Base-by-base conservation (phyloP, 805 yeast species). In the Teunomyces stri region DNA sequence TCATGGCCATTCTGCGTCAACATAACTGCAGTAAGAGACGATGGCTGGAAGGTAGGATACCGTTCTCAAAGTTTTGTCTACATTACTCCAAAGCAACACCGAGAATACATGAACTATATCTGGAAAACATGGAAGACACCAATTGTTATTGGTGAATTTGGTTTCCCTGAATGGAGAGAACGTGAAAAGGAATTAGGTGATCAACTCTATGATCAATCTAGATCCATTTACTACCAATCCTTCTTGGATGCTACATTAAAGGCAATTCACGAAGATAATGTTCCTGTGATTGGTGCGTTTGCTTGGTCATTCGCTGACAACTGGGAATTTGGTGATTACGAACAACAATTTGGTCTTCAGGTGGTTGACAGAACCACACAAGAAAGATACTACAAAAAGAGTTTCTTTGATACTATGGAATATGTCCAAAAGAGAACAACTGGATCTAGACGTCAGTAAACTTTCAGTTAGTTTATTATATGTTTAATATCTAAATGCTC, bases 251-350 rank as follows among this genome's bases (percentile, higher is more conserved):
- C 60, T 21, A 52, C 62, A 16, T 50, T 68, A 22, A 55, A 61
- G 25, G 59, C 60, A 20, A 48, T 49, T 28, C 42, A 60, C 30
- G 53, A 54, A 15, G 69, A 64, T 46, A 51, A 52, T 2, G 65
- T 66, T 21, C 51, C 59, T 5, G 52, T 66, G 18, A 53, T 54
- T n/a, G 69, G 69, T 6, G 62, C 64, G 11, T 55, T 64, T 41
- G 65, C 65, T 3, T 66, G 71, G 72, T 55, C 65, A n/a, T 54
- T 59, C 42, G 55, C 59, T 25, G 72, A 68, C 48, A 62, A 66
- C 49, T 57, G 65, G 57, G 71, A 68, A 48, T 65, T 68, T 59
- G 62, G 67, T 27, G 63, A 51, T 44, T 54, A 51, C 16, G 29
- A 18, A 2, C 56, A 52, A 46, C 60, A 58, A 29, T 60, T 50